Conservation (phyloP, 1,284 basidiomycete species). For the Naganishia sp. region DNA sequence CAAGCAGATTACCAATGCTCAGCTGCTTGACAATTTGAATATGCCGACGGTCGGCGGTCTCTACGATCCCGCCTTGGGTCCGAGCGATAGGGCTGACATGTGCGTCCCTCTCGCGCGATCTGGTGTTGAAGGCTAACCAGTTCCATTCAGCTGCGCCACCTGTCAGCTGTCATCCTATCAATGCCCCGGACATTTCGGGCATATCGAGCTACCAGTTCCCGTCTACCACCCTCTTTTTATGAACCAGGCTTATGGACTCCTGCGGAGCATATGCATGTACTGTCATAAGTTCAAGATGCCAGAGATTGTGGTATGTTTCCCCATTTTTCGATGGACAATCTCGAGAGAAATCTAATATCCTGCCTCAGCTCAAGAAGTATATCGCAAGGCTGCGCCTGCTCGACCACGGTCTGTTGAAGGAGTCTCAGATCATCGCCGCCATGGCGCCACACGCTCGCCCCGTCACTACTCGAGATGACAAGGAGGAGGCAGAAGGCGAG, state of each 20-base stretch:
- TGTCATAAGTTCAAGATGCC: constrained; percentile 90
- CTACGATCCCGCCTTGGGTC: constrained; percentile 94
- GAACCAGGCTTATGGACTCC: constrained; percentile 82
- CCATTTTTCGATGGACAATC: constrained; percentile 2
- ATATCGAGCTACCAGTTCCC: constrained; percentile 92
- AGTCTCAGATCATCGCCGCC: constrained; percentile 74
- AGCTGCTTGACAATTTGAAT: constrained; percentile 90
- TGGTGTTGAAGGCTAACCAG: background rate
- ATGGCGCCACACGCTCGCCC: constrained; percentile 51
- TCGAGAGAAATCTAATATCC: background rate
- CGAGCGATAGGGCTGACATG: constrained; percentile 83
- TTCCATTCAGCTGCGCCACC: constrained; percentile 74
- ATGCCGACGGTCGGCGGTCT: constrained; percentile 88
- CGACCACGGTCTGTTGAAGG: constrained; percentile 84
- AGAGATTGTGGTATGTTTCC: constrained; percentile 67
- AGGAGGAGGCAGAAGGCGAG: constrained; percentile 47
- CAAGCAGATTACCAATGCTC: constrained; percentile 92
- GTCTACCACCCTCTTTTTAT: constrained; percentile 98
- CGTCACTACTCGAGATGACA: constrained; percentile 36
- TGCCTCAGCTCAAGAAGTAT: constrained; percentile 71
- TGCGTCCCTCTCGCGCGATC: constrained; percentile 56
- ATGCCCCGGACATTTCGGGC: constrained; percentile 99
- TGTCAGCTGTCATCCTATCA: constrained; percentile 88
- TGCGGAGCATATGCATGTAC: constrained; percentile 90
- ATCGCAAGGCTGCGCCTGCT: constrained; percentile 84